Evolutionary conservation across 2,329 filamentous ascomycete genomes (phyloP).

Genomic region (Penicillium sp.): DNA sequence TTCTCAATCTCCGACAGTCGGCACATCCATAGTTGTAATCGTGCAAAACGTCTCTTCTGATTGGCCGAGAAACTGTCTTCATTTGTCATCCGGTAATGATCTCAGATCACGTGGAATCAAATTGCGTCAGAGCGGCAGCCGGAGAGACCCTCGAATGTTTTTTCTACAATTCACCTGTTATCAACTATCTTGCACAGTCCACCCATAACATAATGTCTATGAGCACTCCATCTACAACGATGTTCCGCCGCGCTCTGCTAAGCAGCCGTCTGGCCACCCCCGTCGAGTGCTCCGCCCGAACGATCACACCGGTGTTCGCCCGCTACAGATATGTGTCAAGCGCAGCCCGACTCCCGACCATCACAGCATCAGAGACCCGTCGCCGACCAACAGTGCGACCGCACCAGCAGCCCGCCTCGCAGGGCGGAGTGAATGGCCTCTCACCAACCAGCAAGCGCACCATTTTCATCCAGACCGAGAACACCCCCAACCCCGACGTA

Average conservation of each 20-base stretch:
- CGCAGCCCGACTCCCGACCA: constrained; percentile 38
- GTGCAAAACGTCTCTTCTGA: constrained; percentile 16
- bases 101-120: constrained; percentile 20
- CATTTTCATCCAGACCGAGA: constrained; percentile 96
- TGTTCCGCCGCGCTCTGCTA: constrained; percentile 27
- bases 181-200: neutral
- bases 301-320: constrained; percentile 23
- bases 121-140: constrained; percentile 29
- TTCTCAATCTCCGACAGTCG: constrained; percentile 11
- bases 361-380: constrained; percentile 42
- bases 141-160: constrained; percentile 1
- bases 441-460: constrained; percentile 50
- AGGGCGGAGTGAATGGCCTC: constrained; percentile 32
- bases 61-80: constrained; percentile 13
- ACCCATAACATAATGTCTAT: constrained; percentile 24
- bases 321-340: constrained; percentile 37
- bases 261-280: constrained; percentile 17
- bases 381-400: constrained; percentile 41
- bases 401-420: constrained; percentile 33
- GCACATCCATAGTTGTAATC: constrained; percentile 8
- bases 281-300: constrained; percentile 24
- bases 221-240: constrained; percentile 25
- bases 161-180: neutral
- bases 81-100: constrained; percentile 24
- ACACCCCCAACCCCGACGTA: constrained; percentile 85